Conservation (phyloP, 805 yeast genomes). For the Candida ortonii region DNA sequence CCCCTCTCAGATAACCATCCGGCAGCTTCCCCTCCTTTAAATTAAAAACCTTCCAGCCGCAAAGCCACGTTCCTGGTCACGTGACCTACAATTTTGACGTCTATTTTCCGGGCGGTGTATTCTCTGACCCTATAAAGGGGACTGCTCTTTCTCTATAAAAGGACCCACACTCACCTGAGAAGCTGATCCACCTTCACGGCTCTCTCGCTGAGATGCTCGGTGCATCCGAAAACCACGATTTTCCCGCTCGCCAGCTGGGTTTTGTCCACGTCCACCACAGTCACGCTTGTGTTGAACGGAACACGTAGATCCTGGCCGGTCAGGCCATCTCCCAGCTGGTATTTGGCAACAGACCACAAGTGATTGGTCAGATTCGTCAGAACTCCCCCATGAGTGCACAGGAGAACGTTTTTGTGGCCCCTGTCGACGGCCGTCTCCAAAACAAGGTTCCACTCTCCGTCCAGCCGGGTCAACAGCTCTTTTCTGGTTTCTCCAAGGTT, state of each 20-base stretch:
- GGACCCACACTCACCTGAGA: conserved; percentile 7
- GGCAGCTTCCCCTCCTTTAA: too few relatives aligned
- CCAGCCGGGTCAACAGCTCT: conserved; percentile 48
- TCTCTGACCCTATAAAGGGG: too few relatives aligned
- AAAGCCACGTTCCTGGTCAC: too few relatives aligned
- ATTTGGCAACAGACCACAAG: conserved; percentile 40
- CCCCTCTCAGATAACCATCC: too few relatives aligned
- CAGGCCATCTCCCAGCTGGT: conserved; percentile 38
- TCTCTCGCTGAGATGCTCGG: conserved; percentile 62
- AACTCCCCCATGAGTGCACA: conserved; percentile 82
- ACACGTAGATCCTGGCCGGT: conserved; percentile 44
- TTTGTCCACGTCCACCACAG: conserved; percentile 57
- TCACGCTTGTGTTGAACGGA: conserved; percentile 75
- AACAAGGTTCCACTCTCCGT: conserved; percentile 41
- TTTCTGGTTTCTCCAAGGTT: conserved; percentile 62
- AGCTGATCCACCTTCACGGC: conserved; percentile 48
- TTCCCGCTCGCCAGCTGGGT: conserved; percentile 35
- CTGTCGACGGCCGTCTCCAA: conserved; percentile 36
- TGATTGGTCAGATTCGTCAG: conserved; percentile 58
- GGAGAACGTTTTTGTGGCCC: conserved; percentile 46
- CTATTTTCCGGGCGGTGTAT: too few relatives aligned
- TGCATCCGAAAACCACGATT: conserved; percentile 59
- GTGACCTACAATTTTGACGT: too few relatives aligned
- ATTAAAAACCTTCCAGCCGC: too few relatives aligned
- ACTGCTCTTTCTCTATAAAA: too few relatives aligned